Conservation (phyloP, 2,329 filamentous ascomycete genomes). For the Aspergillus amoenus region DNA sequence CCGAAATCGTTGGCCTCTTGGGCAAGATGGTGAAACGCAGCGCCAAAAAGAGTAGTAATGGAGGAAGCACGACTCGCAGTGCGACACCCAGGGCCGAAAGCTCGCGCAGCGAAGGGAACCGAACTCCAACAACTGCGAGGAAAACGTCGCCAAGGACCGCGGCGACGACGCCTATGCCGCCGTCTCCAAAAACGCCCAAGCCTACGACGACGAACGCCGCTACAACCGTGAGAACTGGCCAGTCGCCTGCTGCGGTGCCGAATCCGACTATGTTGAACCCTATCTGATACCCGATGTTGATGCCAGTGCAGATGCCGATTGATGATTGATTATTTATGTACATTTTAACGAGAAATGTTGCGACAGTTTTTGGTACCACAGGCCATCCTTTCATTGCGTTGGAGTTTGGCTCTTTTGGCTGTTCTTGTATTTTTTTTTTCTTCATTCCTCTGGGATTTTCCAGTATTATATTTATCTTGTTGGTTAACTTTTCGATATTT, state of each 20-base stretch:
- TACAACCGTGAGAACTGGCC: background rate
- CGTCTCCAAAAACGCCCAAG: constrained; percentile 4
- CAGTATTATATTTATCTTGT: background rate
- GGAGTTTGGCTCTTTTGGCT: background rate
- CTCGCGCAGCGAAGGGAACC: constrained; percentile 34
- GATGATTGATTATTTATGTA: constrained; percentile 3
- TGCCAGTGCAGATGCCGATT: background rate
- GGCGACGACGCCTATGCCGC: constrained; percentile 4
- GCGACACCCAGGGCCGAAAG: constrained; percentile 26
- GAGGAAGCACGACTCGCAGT: constrained; percentile 27
- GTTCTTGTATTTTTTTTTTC: background rate
- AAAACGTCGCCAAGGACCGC: constrained; percentile 11
- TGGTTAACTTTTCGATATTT: background rate
- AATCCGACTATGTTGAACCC: constrained; percentile 36
- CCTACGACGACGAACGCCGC: constrained; percentile 1
- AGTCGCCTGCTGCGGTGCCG: constrained; percentile 26
- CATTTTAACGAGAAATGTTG: background rate
- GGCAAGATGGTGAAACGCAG: constrained; percentile 87
- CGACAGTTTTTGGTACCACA: constrained; percentile 1
- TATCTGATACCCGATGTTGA: constrained; percentile 25
- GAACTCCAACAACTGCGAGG: constrained; percentile 22
- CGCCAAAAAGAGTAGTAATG: constrained; percentile 37
- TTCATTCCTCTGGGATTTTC: background rate
- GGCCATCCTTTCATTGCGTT: background rate
- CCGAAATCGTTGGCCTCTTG: constrained; percentile 79